Evolutionary conservation across 148 eudicot species (phyloP).

Genomic region (Rhododendron molle): DNA sequence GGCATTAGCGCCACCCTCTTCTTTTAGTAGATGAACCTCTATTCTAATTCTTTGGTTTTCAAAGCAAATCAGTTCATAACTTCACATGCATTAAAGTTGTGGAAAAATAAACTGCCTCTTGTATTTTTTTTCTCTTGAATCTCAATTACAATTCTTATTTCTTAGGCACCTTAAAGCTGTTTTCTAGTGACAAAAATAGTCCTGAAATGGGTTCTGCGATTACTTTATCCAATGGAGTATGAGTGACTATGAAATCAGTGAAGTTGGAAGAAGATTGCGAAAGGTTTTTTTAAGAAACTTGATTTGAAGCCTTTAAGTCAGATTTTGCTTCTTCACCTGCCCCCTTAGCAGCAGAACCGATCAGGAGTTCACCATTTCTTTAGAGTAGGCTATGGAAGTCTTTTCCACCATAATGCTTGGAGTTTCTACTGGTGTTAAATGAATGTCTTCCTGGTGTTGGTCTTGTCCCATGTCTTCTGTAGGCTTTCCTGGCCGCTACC

Average conservation of each 20-base stretch:
- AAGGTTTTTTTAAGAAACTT: neutral
- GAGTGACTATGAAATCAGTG: neutral
- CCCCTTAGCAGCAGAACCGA: neutral
- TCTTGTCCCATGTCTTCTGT: neutral
- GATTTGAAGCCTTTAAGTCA: neutral
- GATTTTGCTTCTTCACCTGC: neutral
- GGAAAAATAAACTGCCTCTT: neutral
- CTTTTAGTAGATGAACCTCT: neutral
- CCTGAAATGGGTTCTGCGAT: neutral
- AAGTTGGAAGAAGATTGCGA: neutral
- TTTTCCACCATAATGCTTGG: neutral
- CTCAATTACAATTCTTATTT: neutral
- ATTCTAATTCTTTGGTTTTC: neutral
- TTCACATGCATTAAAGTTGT: slow-evolving; percentile 2
- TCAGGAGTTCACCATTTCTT: neutral
- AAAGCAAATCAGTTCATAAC: neutral
- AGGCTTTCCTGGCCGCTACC: neutral
- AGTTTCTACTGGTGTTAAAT: neutral
- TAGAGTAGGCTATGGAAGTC: neutral
- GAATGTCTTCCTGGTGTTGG: neutral
- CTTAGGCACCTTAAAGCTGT: neutral
- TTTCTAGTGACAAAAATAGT: neutral
- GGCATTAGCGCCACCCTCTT: neutral
- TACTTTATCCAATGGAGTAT: neutral
- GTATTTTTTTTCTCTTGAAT: neutral